Conservation (phyloP, 139 green algal genomes). For the Zygnema circumcarinatum region DNA sequence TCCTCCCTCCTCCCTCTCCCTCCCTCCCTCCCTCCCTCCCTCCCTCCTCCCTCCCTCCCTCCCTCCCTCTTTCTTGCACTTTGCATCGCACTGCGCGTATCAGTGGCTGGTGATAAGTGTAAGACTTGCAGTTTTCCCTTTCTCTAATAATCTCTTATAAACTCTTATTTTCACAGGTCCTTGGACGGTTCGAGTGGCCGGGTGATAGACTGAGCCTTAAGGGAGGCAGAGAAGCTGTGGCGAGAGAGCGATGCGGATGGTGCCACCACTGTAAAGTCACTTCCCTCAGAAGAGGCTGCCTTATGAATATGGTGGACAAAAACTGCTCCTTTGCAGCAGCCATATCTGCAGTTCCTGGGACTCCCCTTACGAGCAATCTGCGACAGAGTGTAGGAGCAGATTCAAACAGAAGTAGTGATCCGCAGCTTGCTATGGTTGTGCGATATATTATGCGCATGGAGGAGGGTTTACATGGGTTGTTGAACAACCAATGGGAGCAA, state of each 20-base stretch:
- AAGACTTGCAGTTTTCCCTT: no score
- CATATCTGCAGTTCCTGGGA: background rate
- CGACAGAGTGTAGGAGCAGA: background rate
- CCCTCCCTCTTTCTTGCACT: no score
- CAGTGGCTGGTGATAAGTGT: no score
- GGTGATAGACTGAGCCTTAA: background rate
- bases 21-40: no score
- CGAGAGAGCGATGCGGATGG: slow-evolving; percentile 9
- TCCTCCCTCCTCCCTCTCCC: no score
- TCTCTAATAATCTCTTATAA: background rate
- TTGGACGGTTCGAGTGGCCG: background rate
- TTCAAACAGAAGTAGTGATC: background rate
- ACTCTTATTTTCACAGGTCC: background rate
- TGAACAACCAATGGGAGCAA: slow-evolving; percentile 37
- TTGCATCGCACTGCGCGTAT: no score
- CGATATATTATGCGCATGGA: slow-evolving; percentile 50
- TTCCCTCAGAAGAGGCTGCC: background rate
- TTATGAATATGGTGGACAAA: slow-evolving; percentile 10
- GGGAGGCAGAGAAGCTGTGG: background rate
- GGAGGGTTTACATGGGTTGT: slow-evolving; percentile 34
- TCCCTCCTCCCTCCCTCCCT: no score
- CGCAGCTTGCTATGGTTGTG: background rate
- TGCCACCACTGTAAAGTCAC: background rate
- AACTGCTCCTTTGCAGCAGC: background rate
- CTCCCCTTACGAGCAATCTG: background rate